These are phyloP conservation scores for Westerdykella sp. DNA, from an alignment of 2,329 filamentous ascomycete species.

Conservation along the genomic window DNA sequence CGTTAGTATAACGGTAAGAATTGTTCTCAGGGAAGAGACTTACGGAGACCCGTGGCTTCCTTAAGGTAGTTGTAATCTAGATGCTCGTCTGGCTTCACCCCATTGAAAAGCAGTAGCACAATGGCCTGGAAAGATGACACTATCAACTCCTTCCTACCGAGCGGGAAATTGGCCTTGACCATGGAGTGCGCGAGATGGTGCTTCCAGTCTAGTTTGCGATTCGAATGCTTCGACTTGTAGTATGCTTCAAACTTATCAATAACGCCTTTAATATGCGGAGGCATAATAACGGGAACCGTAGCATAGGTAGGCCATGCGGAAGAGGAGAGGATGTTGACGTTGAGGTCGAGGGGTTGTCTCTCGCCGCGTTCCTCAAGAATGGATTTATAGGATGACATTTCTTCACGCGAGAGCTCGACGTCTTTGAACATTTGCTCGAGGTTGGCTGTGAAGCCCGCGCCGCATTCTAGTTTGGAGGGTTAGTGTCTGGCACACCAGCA, in stretches of 20 bases:
- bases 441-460: constrained; percentile 90
- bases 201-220: constrained; percentile 83
- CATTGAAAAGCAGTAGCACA: constrained; percentile 85
- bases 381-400: constrained; percentile 82
- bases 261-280: constrained; percentile 66
- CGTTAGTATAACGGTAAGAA: not conserved
- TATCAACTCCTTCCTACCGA: constrained; percentile 77
- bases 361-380: constrained; percentile 56
- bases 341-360: constrained; percentile 60
- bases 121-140: constrained; percentile 91
- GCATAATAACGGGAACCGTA: constrained; percentile 68
- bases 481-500: not conserved
- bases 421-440: constrained; percentile 99
- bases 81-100: constrained; percentile 54
- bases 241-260: constrained; percentile 76
- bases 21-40: constrained; percentile 22
- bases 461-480: constrained; percentile 59
- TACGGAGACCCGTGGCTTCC: constrained; percentile 64
- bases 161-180: constrained; percentile 72
- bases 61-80: constrained; percentile 72
- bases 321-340: constrained; percentile 84
- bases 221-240: constrained; percentile 85
- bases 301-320: constrained; percentile 91
- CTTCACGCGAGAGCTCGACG: constrained; percentile 84
- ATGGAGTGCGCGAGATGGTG: constrained; percentile 88